These are phyloP conservation scores for Tremella yokohamensis DNA, from an alignment of 768 basidiomycete genomes.

Conservation along the genomic window DNA sequence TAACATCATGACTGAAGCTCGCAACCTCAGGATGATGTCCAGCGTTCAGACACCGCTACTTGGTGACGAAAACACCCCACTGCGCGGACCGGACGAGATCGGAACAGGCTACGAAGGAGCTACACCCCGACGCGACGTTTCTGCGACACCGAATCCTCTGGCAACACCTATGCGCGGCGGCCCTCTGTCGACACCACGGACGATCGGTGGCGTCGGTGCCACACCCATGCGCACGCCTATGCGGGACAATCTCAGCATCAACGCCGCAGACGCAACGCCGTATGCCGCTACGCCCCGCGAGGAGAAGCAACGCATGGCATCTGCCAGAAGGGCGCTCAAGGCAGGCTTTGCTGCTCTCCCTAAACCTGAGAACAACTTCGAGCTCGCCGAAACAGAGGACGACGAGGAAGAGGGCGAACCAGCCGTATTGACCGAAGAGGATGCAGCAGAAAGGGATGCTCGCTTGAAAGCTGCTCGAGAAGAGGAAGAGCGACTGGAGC, in stretches of 20 bases:
- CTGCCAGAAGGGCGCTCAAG: slow-evolving; percentile 71
- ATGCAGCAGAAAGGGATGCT: slow-evolving; percentile 88
- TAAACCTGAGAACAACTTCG: slow-evolving; percentile 94
- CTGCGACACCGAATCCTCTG: slow-evolving; percentile 94
- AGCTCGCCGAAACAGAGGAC: slow-evolving; percentile 84
- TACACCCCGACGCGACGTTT: slow-evolving; percentile 83
- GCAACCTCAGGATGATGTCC: slow-evolving; percentile 91
- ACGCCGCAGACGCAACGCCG: slow-evolving; percentile 61
- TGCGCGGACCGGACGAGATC: slow-evolving; percentile 68
- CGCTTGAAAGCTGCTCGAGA: slow-evolving; percentile 63
- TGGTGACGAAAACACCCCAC: slow-evolving; percentile 94
- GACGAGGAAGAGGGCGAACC: slow-evolving; percentile 56
- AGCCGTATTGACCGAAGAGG: slow-evolving; percentile 63
- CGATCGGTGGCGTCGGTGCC: slow-evolving; percentile 52
- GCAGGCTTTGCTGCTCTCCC: slow-evolving; percentile 80
- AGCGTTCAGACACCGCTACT: slow-evolving; percentile 88
- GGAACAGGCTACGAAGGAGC: slow-evolving; percentile 93
- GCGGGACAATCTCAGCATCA: slow-evolving; percentile 87
- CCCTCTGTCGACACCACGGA: slow-evolving; percentile 57
- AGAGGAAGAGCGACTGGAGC: slow-evolving; percentile 70
- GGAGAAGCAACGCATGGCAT: slow-evolving; percentile 60
- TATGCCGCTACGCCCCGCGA: slow-evolving; percentile 73
- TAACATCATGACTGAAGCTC: slow-evolving; percentile 87
- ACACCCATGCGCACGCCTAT: slow-evolving; percentile 93
- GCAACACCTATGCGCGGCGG: slow-evolving; percentile 73